Evolutionary conservation across 2,329 filamentous ascomycete species (phyloP), one percentile per base, ranked within the genome.

Genomic region (Hymenoscyphus infarciens): DNA sequence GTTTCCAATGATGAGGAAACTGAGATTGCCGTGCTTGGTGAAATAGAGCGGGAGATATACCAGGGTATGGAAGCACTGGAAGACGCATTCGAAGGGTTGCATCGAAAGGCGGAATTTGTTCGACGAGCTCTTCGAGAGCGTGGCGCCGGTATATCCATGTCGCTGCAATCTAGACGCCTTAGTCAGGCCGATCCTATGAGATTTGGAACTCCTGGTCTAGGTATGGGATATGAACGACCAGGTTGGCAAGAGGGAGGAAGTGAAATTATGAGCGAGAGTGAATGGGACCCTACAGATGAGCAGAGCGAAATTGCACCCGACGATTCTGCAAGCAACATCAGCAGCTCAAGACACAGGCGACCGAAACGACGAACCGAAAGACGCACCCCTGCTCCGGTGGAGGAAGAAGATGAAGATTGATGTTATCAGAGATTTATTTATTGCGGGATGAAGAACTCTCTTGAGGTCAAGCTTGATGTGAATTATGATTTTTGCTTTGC

Each of bases 1-100:
- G 93, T 98, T 3, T 93, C 92, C 3, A 85, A 96, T 63, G 94
- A 97, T 73, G 94, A 98, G 75, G 94, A 98, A 72, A 91, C 91
- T 60, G 94, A 97, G 75, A 93, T 97, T 71, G 90, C 90, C 0
- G 90, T 91, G 1, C 82, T 97, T 5, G 92, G 92, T 7, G 94
- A 97, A 76, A 87, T 97, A 45, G 94, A 98, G 76, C 87, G 92
- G 6, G 92, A 97, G 72, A 96, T 98, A 63, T 97, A 94, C 77
- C 83, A 87, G 38, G 91, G 93, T 65, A 98, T 98, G 94, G 94
- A 98, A 77, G 87, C 87, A 0, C 83, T 98, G 27, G 94, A 98
- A 76, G 92, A 97, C 73, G 92, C 93, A 0, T 97, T 98, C 70
- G 94, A 98, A 77, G 87, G 86, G 31, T 81, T 98, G n/a, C 94